Percentiles rank a stretch among this genome's conserved stretches.
These are phyloP conservation scores for Termitomyces sp. DNA, from an alignment of 768 basidiomycete genomes.

Conservation along the genomic window DNA sequence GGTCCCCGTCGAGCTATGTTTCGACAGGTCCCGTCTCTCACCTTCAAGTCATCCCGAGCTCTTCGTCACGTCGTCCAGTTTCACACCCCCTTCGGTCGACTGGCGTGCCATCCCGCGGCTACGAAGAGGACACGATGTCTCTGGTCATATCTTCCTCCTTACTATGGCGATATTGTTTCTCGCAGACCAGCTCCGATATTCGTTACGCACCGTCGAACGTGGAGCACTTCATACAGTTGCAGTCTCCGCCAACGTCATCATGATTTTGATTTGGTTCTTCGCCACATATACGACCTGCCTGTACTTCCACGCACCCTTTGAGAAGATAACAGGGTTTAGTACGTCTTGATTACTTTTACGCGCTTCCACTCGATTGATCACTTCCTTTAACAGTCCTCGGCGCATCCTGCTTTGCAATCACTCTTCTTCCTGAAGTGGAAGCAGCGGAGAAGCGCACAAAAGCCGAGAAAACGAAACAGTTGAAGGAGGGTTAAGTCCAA, in stretches of 20 bases:
- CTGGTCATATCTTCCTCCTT: slow-evolving; percentile 90
- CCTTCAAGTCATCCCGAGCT: slow-evolving; percentile 60
- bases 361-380: background rate
- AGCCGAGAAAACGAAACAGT: background rate
- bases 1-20: slow-evolving; percentile 60
- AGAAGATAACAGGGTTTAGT: slow-evolving; percentile 88
- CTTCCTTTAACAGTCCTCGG: slow-evolving; percentile 16
- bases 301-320: slow-evolving; percentile 87
- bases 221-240: slow-evolving; percentile 44
- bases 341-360: slow-evolving; percentile 27
- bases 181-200: slow-evolving; percentile 65
- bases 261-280: slow-evolving; percentile 67
- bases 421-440: slow-evolving; percentile 11
- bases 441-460: slow-evolving; percentile 3
- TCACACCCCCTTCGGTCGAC: slow-evolving; percentile 33
- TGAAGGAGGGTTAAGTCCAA: background rate
- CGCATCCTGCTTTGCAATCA: slow-evolving; percentile 15
- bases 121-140: slow-evolving; percentile 85
- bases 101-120: slow-evolving; percentile 59
- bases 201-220: slow-evolving; percentile 41
- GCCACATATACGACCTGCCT: slow-evolving; percentile 78
- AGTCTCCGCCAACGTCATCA: slow-evolving; percentile 36
- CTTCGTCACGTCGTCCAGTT: slow-evolving; percentile 41
- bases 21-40: slow-evolving; percentile 45
- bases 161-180: slow-evolving; percentile 78